Evolutionary conservation across 768 basidiomycete species (phyloP).

Genomic region (Exidia glandulosa): DNA sequence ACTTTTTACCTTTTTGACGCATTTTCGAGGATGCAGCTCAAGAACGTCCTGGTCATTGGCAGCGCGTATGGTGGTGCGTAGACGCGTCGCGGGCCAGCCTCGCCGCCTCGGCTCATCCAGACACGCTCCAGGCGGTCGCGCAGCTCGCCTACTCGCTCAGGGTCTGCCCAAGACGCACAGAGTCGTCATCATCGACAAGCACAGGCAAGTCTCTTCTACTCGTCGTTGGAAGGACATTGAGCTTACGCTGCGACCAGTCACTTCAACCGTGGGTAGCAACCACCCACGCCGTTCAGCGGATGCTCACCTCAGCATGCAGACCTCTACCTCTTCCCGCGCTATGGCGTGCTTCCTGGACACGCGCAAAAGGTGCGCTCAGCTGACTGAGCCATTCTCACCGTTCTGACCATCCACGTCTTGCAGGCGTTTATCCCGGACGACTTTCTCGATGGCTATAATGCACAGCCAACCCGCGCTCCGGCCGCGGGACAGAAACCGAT

Average conservation of each 20-base stretch:
- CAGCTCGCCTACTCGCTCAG: not conserved
- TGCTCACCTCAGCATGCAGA: not conserved
- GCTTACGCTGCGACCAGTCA: not conserved
- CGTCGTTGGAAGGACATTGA: not conserved
- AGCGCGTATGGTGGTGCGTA: not conserved
- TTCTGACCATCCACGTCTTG: not conserved
- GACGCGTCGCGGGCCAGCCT: not conserved
- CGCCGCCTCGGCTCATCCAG: not conserved
- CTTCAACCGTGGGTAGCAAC: not conserved
- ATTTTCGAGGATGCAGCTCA: not conserved
- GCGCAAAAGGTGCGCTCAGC: not conserved
- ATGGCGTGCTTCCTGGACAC: not conserved
- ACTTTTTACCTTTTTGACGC: not conserved
- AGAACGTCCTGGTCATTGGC: not conserved
- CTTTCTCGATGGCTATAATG: not conserved
- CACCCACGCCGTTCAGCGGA: not conserved
- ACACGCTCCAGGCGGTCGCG: not conserved
- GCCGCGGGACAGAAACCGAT: not conserved
- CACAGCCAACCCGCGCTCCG: not conserved
- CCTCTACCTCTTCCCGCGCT: slow-evolving; percentile 1
- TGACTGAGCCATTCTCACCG: not conserved
- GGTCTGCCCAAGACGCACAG: not conserved
- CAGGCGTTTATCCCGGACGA: not conserved
- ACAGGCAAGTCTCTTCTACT: not conserved
- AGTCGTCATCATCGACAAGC: not conserved